Evolutionary conservation across 2,329 filamentous ascomycete genomes (phyloP), one percentile per base, ranked within the genome.

Genomic region (Alternaria burnsii): DNA sequence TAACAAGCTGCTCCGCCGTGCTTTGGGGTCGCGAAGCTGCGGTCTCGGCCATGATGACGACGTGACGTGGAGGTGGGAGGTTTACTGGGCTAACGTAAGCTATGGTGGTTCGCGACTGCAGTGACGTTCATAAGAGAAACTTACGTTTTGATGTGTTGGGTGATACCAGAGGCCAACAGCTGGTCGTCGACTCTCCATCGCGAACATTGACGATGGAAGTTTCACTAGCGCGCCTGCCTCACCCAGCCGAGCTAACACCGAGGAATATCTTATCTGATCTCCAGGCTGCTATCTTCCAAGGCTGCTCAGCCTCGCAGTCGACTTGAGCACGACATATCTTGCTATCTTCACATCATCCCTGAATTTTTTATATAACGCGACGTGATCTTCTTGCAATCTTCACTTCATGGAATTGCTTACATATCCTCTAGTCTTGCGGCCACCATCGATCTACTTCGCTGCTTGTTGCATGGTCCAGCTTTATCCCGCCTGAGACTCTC

Each of bases 1-100:
- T 79, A 24, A 81, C 70, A 5, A 72, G 67, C 51, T 73, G 66
- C 54, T 75, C 71, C 14, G 65, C 66, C 10, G 67, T 69, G 60
- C 61, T 71, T 40, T 63, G 52, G 36, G 59, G 59, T 51, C 54
- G 63, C 51, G 62, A 52, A 24, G 69, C 59, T 58, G 70, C 63
- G 3, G 63, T 65, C 30, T 68, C 61, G 42, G 70, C 67, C 70
- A 72, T 72, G 26, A 28, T 56, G 56, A 36, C 44, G 50, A n/a
- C 18, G 38, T 32, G 44, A 24, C 24, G 20, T 14, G 20, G 40
- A 14, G n/a, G 10, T 16, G 14, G 12, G 14, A 12, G 22, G 4
- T 32, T 24, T 9, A 16, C 10, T 43, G 22, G 5, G 3, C 18
- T 16, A 1, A 18, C 3, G 9, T 22, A 16, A 41, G 34, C 14